These are phyloP conservation scores for Oehlia diaphana DNA, from an alignment of 192 early-diverging fungal genomes.

Conservation along the genomic window DNA sequence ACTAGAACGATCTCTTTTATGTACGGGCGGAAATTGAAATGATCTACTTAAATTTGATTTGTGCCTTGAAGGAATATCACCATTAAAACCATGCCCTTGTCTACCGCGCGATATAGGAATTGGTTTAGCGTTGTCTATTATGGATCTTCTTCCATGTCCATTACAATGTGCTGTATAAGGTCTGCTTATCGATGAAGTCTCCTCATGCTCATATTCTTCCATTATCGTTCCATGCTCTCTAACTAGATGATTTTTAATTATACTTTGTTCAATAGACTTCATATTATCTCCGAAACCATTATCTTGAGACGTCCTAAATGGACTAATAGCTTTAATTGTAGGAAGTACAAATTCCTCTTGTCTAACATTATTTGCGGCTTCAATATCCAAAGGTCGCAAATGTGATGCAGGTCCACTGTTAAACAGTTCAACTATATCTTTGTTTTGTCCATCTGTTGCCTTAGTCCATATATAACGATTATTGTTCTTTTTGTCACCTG, in stretches of 20 bases:
- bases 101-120: not conserved
- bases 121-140: not conserved
- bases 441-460: not conserved
- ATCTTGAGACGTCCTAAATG: not conserved
- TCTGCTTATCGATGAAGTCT: not conserved
- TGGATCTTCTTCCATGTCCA: not conserved
- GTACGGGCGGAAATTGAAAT: not conserved
- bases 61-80: not conserved
- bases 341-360: constrained; percentile 16
- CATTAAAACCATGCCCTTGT: not conserved
- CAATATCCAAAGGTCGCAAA: not conserved
- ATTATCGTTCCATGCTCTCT: not conserved
- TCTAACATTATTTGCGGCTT: not conserved
- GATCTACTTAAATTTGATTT: not conserved
- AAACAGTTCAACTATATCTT: not conserved
- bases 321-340: constrained; percentile 1
- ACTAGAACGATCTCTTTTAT: constrained; percentile 4
- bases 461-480: constrained; percentile 19
- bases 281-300: not conserved
- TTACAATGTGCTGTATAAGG: too few species aligned
- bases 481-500: constrained; percentile 9
- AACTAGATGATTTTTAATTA: not conserved
- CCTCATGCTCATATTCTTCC: not conserved
- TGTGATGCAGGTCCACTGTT: not conserved
- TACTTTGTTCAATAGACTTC: not conserved